Percentiles rank a stretch among this genome's conserved stretches.
These are phyloP conservation scores for Mollisia scopiformis DNA, from an alignment of 2,329 filamentous ascomycete genomes.

Conservation along the genomic window DNA sequence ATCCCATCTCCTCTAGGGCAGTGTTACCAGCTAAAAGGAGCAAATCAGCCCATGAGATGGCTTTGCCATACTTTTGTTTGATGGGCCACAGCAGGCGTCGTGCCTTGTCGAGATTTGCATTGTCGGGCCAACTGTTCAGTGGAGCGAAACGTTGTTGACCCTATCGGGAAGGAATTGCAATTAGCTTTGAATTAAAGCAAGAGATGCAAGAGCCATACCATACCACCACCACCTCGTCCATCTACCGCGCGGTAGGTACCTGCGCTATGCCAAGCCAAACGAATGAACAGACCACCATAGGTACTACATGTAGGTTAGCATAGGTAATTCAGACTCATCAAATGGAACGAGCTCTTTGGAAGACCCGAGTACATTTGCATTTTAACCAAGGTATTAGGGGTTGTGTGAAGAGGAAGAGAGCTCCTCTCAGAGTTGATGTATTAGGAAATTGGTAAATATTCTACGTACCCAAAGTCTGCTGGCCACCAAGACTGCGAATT, in stretches of 20 bases:
- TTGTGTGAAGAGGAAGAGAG: too few species aligned
- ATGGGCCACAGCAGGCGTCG: constrained; percentile 63
- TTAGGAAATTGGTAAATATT: too few species aligned
- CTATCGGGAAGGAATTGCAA: constrained; percentile 2
- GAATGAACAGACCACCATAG: constrained; percentile 62
- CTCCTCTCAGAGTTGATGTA: too few species aligned
- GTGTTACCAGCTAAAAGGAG: constrained; percentile 61
- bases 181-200: too few species aligned
- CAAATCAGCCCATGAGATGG: constrained; percentile 65
- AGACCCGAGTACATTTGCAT: too few species aligned
- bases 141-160: constrained; percentile 65
- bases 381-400: too few species aligned
- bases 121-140: constrained; percentile 66
- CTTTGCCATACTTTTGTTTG: constrained; percentile 66
- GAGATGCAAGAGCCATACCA: constrained; percentile 17
- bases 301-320: too few species aligned
- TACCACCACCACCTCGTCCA: constrained; percentile 61
- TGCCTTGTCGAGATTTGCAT: constrained; percentile 63
- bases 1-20: constrained; percentile 62
- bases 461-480: constrained; percentile 64
- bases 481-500: constrained; percentile 65
- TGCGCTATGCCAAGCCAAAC: constrained; percentile 64
- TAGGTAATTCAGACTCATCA: too few species aligned
- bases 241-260: constrained; percentile 63
- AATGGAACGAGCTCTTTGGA: too few species aligned